Conservation (phyloP, 148 eudicot genomes). For the Chenopodium quinoa region DNA sequence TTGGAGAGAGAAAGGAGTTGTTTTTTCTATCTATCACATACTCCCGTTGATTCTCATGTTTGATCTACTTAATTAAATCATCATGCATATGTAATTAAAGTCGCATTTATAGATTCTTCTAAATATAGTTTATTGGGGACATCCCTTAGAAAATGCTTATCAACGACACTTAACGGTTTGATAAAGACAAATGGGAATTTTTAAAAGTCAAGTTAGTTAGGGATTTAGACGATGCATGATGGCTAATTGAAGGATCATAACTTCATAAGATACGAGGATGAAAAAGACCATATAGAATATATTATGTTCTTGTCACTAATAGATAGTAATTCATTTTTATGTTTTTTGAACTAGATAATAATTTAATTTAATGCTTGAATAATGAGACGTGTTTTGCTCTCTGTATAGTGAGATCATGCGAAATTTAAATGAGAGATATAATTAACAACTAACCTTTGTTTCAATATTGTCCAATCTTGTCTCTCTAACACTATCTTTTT, state of each 20-base stretch:
- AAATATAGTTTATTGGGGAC: not conserved
- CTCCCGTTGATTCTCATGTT: not conserved
- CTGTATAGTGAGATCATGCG: too few relatives aligned
- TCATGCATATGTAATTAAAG: conserved; percentile 1
- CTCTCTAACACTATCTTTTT: too few relatives aligned
- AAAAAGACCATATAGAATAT: not conserved
- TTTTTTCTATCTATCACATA: too few relatives aligned
- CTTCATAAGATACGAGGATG: not conserved
- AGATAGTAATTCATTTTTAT: too few relatives aligned
- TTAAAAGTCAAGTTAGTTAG: not conserved
- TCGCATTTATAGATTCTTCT: not conserved
- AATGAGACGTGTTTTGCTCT: too few relatives aligned
- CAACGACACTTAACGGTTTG: not conserved
- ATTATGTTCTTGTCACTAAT: not conserved
- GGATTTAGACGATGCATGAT: not conserved
- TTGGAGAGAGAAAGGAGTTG: too few relatives aligned
- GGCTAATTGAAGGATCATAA: not conserved
- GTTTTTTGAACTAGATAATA: too few relatives aligned
- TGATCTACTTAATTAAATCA: not conserved
- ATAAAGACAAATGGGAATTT: conserved; percentile 1
- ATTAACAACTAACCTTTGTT: too few relatives aligned
- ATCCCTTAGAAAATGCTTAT: not conserved
- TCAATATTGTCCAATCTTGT: too few relatives aligned
- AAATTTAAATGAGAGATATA: too few relatives aligned
- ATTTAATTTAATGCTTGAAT: too few relatives aligned